Evolutionary conservation across 2,329 filamentous ascomycete species (phyloP), one percentile per base, ranked within the genome.

Genomic region (Fusarium armeniacum): DNA sequence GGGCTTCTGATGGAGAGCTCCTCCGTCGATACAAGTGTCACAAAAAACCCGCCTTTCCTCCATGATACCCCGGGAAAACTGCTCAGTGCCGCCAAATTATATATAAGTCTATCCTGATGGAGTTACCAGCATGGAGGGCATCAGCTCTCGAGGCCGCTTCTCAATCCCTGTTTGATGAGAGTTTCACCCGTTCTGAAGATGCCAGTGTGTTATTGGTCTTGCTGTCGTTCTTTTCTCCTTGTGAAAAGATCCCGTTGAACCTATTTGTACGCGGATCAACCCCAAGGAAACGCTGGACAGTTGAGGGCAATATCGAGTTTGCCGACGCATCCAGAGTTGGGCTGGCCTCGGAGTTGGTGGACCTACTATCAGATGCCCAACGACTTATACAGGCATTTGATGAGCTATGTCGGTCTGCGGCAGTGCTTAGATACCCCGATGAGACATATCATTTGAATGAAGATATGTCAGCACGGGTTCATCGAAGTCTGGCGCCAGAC

Each of bases 301-400:
- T 41, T 9, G 55, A 71, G 18, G 70, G 70, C 22, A 38, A 69
- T 10, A 51, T 72, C 44, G 71, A 73, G 60, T 65, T 36, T 58
- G 55, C n/a, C 77, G 78, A 65, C 66, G 81, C 72, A 77, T 80
- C 24, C 77, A 79, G 13, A 4, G 45, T 56, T 53, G 70, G 70
- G 15, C 40, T 73, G 47, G 43, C 44, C 36, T 24, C 54, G 11
- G 63, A 51, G 36, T 41, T 73, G 32, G 24, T 43, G 26, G 47
- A 53, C 16, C 50, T 73, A 6, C 40, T 73, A 13, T 51, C 70
- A 22, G 46, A 73, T 47, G 13, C 16, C 6, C 45, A 49, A 40
- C 58, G 65, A 54, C 44, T 73, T 43, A 45, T 15, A 49, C 41
- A 20, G 12, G 47, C 59, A 16, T 61, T 73, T 58, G 30, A 20